These are phyloP conservation scores for Cladosporium sp. DNA, from an alignment of 2,329 filamentous ascomycete genomes.

Conservation along the genomic window DNA sequence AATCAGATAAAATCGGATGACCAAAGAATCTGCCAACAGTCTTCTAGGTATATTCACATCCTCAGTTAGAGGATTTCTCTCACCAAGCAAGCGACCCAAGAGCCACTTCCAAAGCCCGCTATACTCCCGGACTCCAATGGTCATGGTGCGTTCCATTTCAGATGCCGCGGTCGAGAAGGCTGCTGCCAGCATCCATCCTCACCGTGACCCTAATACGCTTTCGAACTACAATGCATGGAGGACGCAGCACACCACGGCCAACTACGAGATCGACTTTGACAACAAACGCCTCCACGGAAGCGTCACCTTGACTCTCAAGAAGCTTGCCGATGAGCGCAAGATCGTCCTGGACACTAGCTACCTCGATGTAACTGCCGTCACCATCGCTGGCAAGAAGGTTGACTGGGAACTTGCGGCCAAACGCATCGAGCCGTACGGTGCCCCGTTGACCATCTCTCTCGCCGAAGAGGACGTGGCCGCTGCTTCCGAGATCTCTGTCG, in stretches of 20 bases:
- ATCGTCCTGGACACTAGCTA: constrained; percentile 88
- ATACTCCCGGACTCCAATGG: neutral
- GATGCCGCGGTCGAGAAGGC: constrained; percentile 25
- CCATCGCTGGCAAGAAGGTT: constrained; percentile 64
- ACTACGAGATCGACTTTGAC: constrained; percentile 82
- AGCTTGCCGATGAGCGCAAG: constrained; percentile 69
- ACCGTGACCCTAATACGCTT: constrained; percentile 78
- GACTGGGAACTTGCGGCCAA: constrained; percentile 69
- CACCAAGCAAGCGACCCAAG: neutral
- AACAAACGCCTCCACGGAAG: constrained; percentile 74
- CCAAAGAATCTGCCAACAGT: constrained; percentile 7
- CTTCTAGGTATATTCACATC: constrained; percentile 12
- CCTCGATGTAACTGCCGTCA: constrained; percentile 72
- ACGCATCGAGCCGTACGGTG: constrained; percentile 73
- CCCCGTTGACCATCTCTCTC: constrained; percentile 65
- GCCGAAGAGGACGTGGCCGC: constrained; percentile 46
- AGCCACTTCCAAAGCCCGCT: neutral
- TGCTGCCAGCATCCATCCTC: constrained; percentile 37
- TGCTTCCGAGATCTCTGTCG: constrained; percentile 35
- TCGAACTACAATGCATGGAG: constrained; percentile 89
- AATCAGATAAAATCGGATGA: constrained; percentile 1
- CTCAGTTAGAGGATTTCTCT: neutral
- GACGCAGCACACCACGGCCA: constrained; percentile 79
- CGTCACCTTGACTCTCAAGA: constrained; percentile 75
- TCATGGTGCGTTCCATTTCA: constrained; percentile 9